phyloP scores from a whole-genome alignment of 148 eudicot species.

The Limonium bicolor region DNA sequence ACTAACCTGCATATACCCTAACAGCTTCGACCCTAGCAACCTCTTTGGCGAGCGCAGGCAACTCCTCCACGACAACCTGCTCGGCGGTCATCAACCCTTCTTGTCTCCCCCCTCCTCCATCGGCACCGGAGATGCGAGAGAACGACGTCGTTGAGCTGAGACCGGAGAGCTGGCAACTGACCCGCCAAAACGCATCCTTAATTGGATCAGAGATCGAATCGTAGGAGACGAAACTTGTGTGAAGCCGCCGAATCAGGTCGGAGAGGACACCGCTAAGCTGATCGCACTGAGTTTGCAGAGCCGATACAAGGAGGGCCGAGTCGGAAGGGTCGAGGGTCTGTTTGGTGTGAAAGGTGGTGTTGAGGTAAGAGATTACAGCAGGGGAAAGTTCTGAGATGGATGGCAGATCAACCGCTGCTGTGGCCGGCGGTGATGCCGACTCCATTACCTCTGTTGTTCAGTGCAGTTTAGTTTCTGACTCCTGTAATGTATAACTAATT shows the following conservation, averaged over 20 bases:
- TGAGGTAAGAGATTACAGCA: slow-evolving; percentile 33
- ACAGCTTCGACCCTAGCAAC: slow-evolving; percentile 86
- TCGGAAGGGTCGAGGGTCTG: slow-evolving; percentile 27
- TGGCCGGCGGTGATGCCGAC: slow-evolving; percentile 5
- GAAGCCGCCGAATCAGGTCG: slow-evolving; percentile 34
- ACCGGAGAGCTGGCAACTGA: slow-evolving; percentile 14
- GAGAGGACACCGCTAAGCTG: slow-evolving; percentile 29
- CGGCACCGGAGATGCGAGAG: slow-evolving; percentile 21
- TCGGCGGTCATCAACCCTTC: slow-evolving; percentile 19
- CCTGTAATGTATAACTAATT: no score
- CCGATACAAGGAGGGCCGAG: slow-evolving; percentile 26
- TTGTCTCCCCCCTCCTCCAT: slow-evolving; percentile 16
- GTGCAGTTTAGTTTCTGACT: no score
- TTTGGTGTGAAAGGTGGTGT: slow-evolving; percentile 25
- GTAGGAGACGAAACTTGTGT: slow-evolving; percentile 22
- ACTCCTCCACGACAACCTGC: slow-evolving; percentile 50
- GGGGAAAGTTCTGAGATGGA: slow-evolving; percentile 36
- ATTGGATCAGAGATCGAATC: slow-evolving; percentile 36
- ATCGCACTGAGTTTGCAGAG: slow-evolving; percentile 39
- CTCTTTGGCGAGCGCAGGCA: slow-evolving; percentile 78
- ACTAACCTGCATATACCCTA: slow-evolving; percentile 70
- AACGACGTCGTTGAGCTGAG: slow-evolving; percentile 21
- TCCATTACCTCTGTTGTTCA: background rate
- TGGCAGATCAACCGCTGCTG: slow-evolving; percentile 22
- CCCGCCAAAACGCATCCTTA: slow-evolving; percentile 12